Base-by-base conservation (phyloP, 2,329 filamentous ascomycete species). In the Colletotrichum neosansevieriae region DNA sequence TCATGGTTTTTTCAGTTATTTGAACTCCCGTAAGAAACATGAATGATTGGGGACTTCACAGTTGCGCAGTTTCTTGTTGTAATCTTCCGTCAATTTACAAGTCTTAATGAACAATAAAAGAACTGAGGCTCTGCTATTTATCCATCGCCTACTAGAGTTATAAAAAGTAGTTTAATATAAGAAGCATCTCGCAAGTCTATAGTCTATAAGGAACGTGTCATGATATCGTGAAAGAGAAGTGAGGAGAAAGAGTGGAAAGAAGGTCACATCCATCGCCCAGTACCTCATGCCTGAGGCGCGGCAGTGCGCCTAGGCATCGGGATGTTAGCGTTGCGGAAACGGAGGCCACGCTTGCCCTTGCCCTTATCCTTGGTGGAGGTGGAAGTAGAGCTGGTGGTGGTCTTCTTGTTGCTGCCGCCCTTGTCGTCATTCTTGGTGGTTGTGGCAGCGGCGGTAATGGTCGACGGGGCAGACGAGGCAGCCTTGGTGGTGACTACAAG, bases 291-390 rank as follows among this genome's bases (percentile, higher is more conserved):
- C 54, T 57, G 42, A 3, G 56, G 66, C 3, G 17, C 21, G 7
- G 57, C 44, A 4, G 67, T 67, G 29, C 51, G 67, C 38, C 58
- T 69, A 29, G 67, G 62, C 29, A 58, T 67, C 15, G 53, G 32
- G 32, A 57, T 51, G 24, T 67, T 49, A 6, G 50, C 58, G 4
- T 42, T 53, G 24, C 66, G 68, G 32, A 60, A 45, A 29, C 60
- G 64, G 10, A 69, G 21, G 24, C 38, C 56, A 1, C 21, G 21
- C 21, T 36, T 36, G 11, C 68, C 49, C 21, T 36, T 36, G 11
- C 68, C 49, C 38, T 59, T 64, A 29, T 24, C 58, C 60, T 67
- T 69, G 42, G 36, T 42, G 0, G 58, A 62, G 4, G 12, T 61
- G 7, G 45, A 64, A 9, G 50, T 44, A 2, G 62, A 47, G 0